Conservation (phyloP, 2,329 filamentous ascomycete genomes). For the Tothia fuscella region DNA sequence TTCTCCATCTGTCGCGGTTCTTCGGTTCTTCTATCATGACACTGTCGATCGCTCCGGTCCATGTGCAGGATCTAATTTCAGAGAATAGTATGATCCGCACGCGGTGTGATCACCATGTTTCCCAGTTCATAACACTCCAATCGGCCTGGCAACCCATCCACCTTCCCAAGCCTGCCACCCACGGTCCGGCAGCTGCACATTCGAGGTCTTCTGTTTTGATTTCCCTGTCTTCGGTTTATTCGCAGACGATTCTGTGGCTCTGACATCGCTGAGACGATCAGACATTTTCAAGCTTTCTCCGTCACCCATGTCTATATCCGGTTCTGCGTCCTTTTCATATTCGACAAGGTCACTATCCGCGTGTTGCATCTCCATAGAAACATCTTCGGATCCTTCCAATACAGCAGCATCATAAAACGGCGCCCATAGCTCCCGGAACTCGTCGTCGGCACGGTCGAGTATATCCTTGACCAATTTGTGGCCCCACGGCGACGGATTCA, state of each 20-base stretch:
- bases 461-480: background rate
- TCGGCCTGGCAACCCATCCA: slow-evolving; percentile 1
- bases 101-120: no score
- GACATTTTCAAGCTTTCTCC: no score
- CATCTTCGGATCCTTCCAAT: slow-evolving; percentile 1
- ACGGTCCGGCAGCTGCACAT: no score
- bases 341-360: background rate
- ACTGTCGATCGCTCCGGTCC: no score
- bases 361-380: background rate
- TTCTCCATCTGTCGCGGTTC: no score
- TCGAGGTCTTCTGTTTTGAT: background rate
- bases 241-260: background rate
- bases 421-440: background rate
- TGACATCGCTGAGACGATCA: background rate
- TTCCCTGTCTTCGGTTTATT: background rate
- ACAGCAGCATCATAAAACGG: background rate
- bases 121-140: no score
- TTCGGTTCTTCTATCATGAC: no score
- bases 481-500: background rate
- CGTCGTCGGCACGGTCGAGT: background rate
- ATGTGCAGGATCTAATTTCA: no score
- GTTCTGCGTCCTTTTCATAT: background rate
- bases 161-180: slow-evolving; percentile 6
- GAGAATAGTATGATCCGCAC: no score
- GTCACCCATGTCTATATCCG: no score